Base-by-base conservation (phyloP, 768 basidiomycete genomes). In the Postia placenta region DNA sequence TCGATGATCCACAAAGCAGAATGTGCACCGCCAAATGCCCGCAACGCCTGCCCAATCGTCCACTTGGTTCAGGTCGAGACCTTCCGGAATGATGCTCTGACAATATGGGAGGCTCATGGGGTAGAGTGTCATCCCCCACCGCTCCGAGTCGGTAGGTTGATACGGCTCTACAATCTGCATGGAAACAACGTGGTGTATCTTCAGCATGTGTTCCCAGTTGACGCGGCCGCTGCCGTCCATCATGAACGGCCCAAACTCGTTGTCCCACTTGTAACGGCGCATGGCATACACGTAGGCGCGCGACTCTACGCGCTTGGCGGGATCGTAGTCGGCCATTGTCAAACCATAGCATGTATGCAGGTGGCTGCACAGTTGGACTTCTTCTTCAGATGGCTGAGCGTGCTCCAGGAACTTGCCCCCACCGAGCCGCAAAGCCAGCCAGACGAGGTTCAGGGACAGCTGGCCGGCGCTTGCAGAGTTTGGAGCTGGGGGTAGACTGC, bases 1-100 rank as follows among this genome's bases (percentile, higher is more conserved):
- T 4, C 81, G 66, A 57, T 87, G 84, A 60, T 87, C 84, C 45
- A 76, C 74, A 57, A 83, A 87, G 45, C 76, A 80, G 57, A 85
- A 86, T n/a, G 76, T 73, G 11, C 80, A 73, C 3, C 67, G 64
- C 85, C 85, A 87, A 14, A 63, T 26, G 0, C 85, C 85, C 26
- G 69, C 68, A 0, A 87, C 64, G 2, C 80, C 78, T 1, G 75
- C 79, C 81, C 81, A 82, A 60, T 83, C 81, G 38, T 56, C 50
- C 44, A 64, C 67, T 37, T 62, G 56, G 36, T 68, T 63, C 14
- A 73, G 51, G 48, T 72, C 61, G 41, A 74, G 33, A 1, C 60
- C 70, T 1, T 56, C 56, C 2, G 74, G 72, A 3, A 79, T 64
- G 40, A 74, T 50, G 25, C 74, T 72, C 57, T 83, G 83, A 23